Evolutionary conservation across 2,329 filamentous ascomycete genomes (phyloP), one percentile per base, ranked within the genome.

Genomic region (Simplicillium aogashimaense): DNA sequence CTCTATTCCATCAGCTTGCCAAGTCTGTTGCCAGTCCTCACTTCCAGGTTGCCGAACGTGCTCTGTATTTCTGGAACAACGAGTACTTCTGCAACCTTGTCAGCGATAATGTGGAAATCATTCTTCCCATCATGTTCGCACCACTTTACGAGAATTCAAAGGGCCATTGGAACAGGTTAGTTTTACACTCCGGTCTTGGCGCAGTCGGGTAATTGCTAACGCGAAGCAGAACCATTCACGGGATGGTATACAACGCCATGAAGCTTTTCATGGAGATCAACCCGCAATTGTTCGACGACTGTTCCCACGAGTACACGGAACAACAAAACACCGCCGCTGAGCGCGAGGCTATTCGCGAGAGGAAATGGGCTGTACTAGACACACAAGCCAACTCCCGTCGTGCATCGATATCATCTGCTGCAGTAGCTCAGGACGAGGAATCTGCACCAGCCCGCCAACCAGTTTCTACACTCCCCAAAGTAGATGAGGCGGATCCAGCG

Each of bases 191-290:
- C 7, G 1, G 20, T 20, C 10, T 32, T 15, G n/a, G 11, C 3
- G 35, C 38, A 11, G 20, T 31, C 6, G 16, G 10, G n/a, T 7
- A 7, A 31, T 43, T 37, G 40, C 63, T 70, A 53, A 70, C 46
- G 17, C 12, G 9, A 37, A 7, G 2, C 48, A 97, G 92, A 55
- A 98, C 92, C 7, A 98, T 98, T 50, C 92, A 98, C 57, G 92
- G 92, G 59, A 97, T 98, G 90, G 92, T 98, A 10, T 97, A 97
- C 63, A 98, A 97, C 55, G 92, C 92, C 42, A 97, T 98, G 92
- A 98, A 98, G 62, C 76, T 98, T 30, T 98, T 98, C 64, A 98
- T 98, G 92, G 92, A 98, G 61, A 95, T 98, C 55, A 97, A 97
- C 60, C 92, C 92, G 9, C 89, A 95, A 60, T 76, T 98, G 16